A percentile compares a stretch with the other conserved stretches of the same genome.
These are phyloP conservation scores for Ophidiomyces ophidiicola DNA, from an alignment of 2,329 filamentous ascomycete species.

Conservation along the genomic window DNA sequence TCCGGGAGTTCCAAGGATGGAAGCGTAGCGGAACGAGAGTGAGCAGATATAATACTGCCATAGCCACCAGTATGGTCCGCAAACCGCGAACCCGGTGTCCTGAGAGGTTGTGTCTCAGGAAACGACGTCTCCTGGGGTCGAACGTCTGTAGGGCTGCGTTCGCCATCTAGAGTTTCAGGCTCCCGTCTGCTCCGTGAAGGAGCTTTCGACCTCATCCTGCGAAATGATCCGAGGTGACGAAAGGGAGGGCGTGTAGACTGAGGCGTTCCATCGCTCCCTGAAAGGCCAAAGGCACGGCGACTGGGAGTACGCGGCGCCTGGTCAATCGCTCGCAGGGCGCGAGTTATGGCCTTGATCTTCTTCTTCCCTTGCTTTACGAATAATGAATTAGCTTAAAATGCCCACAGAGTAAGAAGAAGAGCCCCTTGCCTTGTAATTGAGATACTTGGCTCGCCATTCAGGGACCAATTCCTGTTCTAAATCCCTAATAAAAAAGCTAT, in stretches of 20 bases:
- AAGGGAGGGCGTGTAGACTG: constrained; percentile 13
- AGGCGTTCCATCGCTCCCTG: constrained; percentile 13
- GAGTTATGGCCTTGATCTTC: constrained; percentile 68
- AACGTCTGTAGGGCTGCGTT: not conserved
- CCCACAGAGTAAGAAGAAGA: constrained; percentile 13
- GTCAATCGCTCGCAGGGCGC: constrained; percentile 53
- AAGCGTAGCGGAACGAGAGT: constrained; percentile 28
- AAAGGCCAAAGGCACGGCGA: constrained; percentile 22
- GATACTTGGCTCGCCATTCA: constrained; percentile 89
- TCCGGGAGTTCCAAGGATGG: constrained; percentile 49
- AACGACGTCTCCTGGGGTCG: constrained; percentile 15
- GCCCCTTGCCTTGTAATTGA: constrained; percentile 90
- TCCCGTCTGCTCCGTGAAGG: not conserved
- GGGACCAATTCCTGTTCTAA: constrained; percentile 79
- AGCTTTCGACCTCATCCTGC: constrained; percentile 16
- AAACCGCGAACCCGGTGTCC: constrained; percentile 26
- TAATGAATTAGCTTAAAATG: constrained; percentile 11
- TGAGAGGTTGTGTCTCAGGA: constrained; percentile 29
- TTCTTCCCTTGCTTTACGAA: constrained; percentile 60
- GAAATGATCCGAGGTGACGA: constrained; percentile 16
- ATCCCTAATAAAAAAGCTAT: constrained; percentile 43
- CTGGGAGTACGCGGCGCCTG: constrained; percentile 44
- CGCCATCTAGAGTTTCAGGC: not conserved
- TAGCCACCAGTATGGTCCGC: constrained; percentile 40
- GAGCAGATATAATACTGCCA: constrained; percentile 50